A percentile compares a stretch with the other conserved stretches of the same genome.
Evolutionary conservation across 495 filamentous ascomycete genomes (phyloP).

Genomic region (Daldinia childiae): DNA sequence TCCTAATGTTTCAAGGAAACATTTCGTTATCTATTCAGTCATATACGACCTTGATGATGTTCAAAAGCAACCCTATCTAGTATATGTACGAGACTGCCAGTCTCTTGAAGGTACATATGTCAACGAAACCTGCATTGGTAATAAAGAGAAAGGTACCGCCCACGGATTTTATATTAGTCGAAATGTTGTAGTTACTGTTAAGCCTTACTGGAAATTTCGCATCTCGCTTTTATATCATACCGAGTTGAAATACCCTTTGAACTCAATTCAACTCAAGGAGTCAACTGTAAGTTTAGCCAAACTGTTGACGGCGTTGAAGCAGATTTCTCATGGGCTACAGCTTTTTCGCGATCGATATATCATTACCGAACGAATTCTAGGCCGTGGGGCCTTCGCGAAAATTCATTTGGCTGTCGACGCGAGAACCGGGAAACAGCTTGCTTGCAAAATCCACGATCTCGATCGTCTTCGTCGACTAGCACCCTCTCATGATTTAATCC

Average conservation of each 20-base stretch:
- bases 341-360: constrained; percentile 57
- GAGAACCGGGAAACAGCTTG: constrained; percentile 72
- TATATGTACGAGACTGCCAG: constrained; percentile 68
- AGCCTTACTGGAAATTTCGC: constrained; percentile 48
- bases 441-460: constrained; percentile 72
- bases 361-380: constrained; percentile 69
- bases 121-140: constrained; percentile 59
- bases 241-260: constrained; percentile 20
- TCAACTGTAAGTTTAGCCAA: constrained; percentile 20
- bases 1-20: constrained; percentile 62
- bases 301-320: background rate
- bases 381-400: constrained; percentile 83
- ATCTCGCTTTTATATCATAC: constrained; percentile 39
- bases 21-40: constrained; percentile 70
- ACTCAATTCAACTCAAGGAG: constrained; percentile 34
- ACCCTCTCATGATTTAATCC: constrained; percentile 19
- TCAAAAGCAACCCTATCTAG: constrained; percentile 55
- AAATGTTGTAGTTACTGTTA: constrained; percentile 63
- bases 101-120: constrained; percentile 67
- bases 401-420: constrained; percentile 82
- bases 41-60: constrained; percentile 57
- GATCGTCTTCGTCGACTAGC: constrained; percentile 17
- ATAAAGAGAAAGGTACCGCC: constrained; percentile 32
- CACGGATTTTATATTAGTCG: constrained; percentile 61
- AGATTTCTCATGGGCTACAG: constrained; percentile 45